Percentiles rank a stretch among this genome's conserved stretches.
Conservation (phyloP, 108 stramenopile species). For the Fragilaria radians region DNA sequence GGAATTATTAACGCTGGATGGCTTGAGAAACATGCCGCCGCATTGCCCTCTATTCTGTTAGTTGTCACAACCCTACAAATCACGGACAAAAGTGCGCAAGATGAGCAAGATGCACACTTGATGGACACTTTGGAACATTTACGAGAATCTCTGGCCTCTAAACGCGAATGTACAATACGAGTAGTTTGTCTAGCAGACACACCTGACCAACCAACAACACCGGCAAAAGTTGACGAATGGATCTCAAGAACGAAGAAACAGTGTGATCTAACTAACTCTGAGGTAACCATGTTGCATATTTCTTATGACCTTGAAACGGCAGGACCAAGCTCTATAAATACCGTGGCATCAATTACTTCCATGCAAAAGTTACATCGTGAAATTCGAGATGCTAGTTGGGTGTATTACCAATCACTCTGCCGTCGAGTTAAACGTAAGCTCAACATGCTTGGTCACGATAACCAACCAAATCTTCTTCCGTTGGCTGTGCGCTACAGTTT, state of each 20-base stretch:
- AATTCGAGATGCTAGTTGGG: slow-evolving; percentile 26
- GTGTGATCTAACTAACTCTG: not conserved
- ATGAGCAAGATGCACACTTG: slow-evolving; percentile 32
- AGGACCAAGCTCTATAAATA: slow-evolving; percentile 3
- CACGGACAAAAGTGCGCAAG: slow-evolving; percentile 12
- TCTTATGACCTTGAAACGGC: slow-evolving; percentile 11
- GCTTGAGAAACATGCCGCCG: slow-evolving; percentile 68
- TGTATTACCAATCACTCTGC: slow-evolving; percentile 36
- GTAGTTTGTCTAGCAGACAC: slow-evolving; percentile 38
- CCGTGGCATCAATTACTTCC: slow-evolving; percentile 5
- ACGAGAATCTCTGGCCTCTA: slow-evolving; percentile 40
- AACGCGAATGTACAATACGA: slow-evolving; percentile 52
- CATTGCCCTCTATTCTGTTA: slow-evolving; percentile 61
- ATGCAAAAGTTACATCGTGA: slow-evolving; percentile 26
- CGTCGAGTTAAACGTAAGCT: slow-evolving; percentile 38
- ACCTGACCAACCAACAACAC: not conserved
- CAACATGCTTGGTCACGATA: slow-evolving; percentile 17
- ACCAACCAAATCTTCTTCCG: slow-evolving; percentile 25
- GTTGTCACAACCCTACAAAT: slow-evolving; percentile 41
- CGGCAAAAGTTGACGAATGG: slow-evolving; percentile 2
- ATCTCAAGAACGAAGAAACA: not conserved
- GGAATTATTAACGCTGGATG: slow-evolving; percentile 70
- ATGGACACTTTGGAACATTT: slow-evolving; percentile 46
- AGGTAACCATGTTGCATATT: slow-evolving; percentile 11
- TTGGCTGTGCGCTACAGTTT: slow-evolving; percentile 53